Base-by-base conservation (phyloP, 345 rosid genomes). In the Theobroma cacao region DNA sequence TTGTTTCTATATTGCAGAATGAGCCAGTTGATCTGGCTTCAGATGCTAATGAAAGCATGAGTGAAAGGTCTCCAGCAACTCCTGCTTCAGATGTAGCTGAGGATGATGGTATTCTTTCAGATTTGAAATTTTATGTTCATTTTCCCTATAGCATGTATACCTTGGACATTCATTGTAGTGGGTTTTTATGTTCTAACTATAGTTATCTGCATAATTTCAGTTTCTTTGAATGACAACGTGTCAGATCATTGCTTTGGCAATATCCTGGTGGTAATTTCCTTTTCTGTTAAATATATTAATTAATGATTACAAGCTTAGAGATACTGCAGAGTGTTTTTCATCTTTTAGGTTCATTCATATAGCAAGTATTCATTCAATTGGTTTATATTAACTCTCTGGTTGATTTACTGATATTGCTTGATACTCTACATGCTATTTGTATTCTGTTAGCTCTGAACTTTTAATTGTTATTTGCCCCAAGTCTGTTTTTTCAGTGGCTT, bases 61-160 rank as follows among this genome's bases (percentile, higher is more conserved):
- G 85, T 67, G 92, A 89, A 77, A 86, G 75, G 78, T 80, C 89
- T 74, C 85, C 87, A 9, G 69, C 85, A 55, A 88, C 88, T 84
- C 78, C 82, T 79, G 55, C 87, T 83, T 91, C 90, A 77, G 90
- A 86, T 82, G 74, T 61, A 59, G 86, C 85, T 26, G 87, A 83
- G 65, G 85, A 79, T 73, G 84, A 83, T 81, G 87, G 87, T 87
- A 86, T 80, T 69, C 78, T 79, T 76, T 73, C 59, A 34, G n/a
- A 26, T 58, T 73, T 50, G 79, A 40, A 62, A 69, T 53, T 38
- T 9, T 14, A 22, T 47, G 47, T 43, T 45, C 38, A 60, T 73
- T 72, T 75, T 47, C 50, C 28, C 11, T 33, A 17, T 63, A n/a
- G 52, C 38, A n/a, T n/a, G 26, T 43, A 41, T 41, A 33, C 20